Percentiles rank a stretch among this genome's conserved stretches.
Conservation (phyloP, 306 rosid species). For the Dryas octopetala region DNA sequence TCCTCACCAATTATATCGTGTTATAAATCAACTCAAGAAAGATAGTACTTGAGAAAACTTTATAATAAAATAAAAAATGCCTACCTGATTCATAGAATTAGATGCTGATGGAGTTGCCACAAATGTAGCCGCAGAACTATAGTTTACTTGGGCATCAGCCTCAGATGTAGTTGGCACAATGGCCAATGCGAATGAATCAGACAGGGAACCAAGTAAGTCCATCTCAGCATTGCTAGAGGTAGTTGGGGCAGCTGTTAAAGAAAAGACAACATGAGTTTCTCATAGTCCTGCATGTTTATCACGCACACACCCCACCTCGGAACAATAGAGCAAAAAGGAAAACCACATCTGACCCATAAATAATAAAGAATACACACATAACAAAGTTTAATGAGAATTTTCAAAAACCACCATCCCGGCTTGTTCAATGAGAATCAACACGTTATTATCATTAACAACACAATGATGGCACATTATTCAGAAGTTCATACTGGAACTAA, state of each 20-base stretch:
- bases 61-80: constrained; percentile 8
- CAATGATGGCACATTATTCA: neutral
- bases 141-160: constrained; percentile 32
- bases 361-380: too few species aligned
- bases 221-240: constrained; percentile 58
- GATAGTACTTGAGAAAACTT: neutral
- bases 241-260: constrained; percentile 56
- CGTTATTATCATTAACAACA: neutral
- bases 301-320: neutral
- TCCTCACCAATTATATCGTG: neutral
- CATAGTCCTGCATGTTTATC: constrained; percentile 15
- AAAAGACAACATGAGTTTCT: constrained; percentile 27
- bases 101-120: constrained; percentile 45
- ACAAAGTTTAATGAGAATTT: too few species aligned
- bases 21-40: neutral
- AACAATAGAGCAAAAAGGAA: too few species aligned
- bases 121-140: constrained; percentile 49
- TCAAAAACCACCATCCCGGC: neutral
- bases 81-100: constrained; percentile 60
- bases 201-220: constrained; percentile 76
- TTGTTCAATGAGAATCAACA: neutral
- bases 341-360: too few species aligned
- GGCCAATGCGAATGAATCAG: constrained; percentile 72
- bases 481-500: neutral
- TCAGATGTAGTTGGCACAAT: constrained; percentile 62